Base-by-base conservation (phyloP, 257 asterid species). In the Solanum sejunctum region DNA sequence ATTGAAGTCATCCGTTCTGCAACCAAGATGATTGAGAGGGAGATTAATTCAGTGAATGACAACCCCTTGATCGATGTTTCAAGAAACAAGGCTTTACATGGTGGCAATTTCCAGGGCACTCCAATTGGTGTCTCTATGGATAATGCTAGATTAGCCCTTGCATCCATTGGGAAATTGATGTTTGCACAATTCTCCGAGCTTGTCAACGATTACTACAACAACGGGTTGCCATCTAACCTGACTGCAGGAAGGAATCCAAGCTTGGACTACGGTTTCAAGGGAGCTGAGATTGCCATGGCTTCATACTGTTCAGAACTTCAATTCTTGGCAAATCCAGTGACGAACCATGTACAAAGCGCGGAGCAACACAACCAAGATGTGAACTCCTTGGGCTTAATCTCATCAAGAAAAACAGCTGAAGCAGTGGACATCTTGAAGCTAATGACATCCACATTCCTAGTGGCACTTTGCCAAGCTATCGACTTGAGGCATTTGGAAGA, bases 311-410 rank as follows among this genome's bases (percentile, higher is more conserved):
- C 93, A 13, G 93, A 91, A 41, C 92, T 91, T n/a, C 93, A 89
- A 45, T 91, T 85, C 85, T 83, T 91, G 87, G 90, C 90, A 6
- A 91, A 91, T 58, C 92, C 93, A 1, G 93, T 91, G 28, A 91
- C 93, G 15, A 91, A 89, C 79, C 91, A 89, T 11, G 92, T 91
- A 28, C 89, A 91, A 16, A 91, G 93, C 12, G 92, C 93, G 0
- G 93, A 91, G 88, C 93, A 89, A 84, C 92, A 91, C 86, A 91
- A 91, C 88, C 93, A 91, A 85, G 93, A 89, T 32, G 91, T 91
- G 54, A 91, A 91, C 88, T 89, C 93, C 55, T 85, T 91, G 66
- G 93, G 93, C 7, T 83, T 91, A 32, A 91, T 91, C 43, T 91
- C 93, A 36, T 84, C 93, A 3, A 85, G 92, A 47, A 91, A 91